phyloP scores from a whole-genome alignment of 306 rosid genomes.

The Vigna hirtella region DNA sequence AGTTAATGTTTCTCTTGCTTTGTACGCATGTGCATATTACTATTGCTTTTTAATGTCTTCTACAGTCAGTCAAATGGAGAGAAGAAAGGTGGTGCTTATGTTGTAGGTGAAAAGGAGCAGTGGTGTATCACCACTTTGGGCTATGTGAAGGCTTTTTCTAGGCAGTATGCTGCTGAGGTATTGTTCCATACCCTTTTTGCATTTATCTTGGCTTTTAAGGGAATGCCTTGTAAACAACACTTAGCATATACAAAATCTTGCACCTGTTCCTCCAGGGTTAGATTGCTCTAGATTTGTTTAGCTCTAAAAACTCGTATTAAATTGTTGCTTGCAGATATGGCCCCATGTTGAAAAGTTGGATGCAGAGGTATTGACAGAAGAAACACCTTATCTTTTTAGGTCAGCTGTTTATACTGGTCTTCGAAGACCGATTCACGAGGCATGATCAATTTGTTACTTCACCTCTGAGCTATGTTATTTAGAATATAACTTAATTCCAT shows the following conservation, averaged over 20 bases:
- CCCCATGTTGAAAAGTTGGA: slow-evolving; percentile 86
- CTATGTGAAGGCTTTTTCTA: slow-evolving; percentile 93
- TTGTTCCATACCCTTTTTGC: slow-evolving; percentile 29
- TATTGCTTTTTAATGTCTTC: slow-evolving; percentile 29
- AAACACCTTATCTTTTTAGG: slow-evolving; percentile 70
- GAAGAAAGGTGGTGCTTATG: slow-evolving; percentile 57
- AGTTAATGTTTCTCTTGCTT: not conserved
- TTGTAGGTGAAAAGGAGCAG: slow-evolving; percentile 91
- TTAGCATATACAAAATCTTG: not conserved
- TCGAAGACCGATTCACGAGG: slow-evolving; percentile 56
- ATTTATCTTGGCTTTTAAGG: not conserved
- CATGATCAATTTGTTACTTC: slow-evolving; percentile 43
- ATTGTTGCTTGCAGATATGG: slow-evolving; percentile 78
- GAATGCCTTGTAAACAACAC: slow-evolving; percentile 11
- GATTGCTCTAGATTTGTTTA: slow-evolving; percentile 2
- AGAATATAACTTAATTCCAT: slow-evolving; percentile 22
- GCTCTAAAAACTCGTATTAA: not conserved
- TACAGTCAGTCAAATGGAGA: slow-evolving; percentile 81
- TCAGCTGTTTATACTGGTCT: slow-evolving; percentile 77
- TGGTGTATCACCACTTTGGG: slow-evolving; percentile 96
- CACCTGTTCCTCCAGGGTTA: not conserved
- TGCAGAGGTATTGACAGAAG: slow-evolving; percentile 69
- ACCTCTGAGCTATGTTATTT: not conserved
- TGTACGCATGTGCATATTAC: slow-evolving; percentile 17
- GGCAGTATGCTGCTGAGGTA: slow-evolving; percentile 99